These are phyloP conservation scores for Acanthamoeba rhysodes DNA, from an alignment of 208 protist species.

Conservation along the genomic window DNA sequence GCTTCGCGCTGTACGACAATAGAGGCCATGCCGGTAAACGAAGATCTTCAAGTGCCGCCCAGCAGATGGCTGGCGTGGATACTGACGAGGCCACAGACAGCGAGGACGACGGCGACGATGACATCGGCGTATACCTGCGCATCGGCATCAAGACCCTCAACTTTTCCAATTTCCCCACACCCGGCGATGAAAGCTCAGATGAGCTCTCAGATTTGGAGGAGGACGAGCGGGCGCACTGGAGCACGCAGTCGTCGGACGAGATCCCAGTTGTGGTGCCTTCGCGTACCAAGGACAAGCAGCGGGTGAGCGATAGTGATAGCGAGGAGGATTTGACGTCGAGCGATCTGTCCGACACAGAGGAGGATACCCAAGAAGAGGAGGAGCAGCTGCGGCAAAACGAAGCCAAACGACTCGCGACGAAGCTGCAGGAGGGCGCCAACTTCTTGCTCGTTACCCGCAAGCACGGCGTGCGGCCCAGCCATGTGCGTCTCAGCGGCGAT, in stretches of 20 bases:
- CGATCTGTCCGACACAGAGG: neutral
- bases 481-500: constrained; percentile 18
- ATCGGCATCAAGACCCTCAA: constrained; percentile 8
- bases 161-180: constrained; percentile 1
- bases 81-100: neutral
- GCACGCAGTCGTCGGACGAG: neutral
- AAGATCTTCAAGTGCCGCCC: neutral
- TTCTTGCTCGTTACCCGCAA: constrained; percentile 28
- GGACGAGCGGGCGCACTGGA: neutral
- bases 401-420: neutral
- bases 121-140: neutral
- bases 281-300: constrained; percentile 17
- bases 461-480: neutral
- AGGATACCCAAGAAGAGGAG: neutral
- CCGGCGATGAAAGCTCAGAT: neutral
- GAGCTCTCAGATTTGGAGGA: neutral
- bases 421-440: constrained; percentile 35
- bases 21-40: neutral
- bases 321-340: neutral
- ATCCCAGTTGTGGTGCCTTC: neutral
- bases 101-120: neutral
- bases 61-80: neutral
- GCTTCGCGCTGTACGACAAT: neutral
- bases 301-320: neutral
- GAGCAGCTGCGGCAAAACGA: constrained; percentile 9